A percentile compares a stretch with the other conserved stretches of the same genome.
phyloP scores from a whole-genome alignment of 31 red algal genomes.

The Bonnemaisonia californica region DNA sequence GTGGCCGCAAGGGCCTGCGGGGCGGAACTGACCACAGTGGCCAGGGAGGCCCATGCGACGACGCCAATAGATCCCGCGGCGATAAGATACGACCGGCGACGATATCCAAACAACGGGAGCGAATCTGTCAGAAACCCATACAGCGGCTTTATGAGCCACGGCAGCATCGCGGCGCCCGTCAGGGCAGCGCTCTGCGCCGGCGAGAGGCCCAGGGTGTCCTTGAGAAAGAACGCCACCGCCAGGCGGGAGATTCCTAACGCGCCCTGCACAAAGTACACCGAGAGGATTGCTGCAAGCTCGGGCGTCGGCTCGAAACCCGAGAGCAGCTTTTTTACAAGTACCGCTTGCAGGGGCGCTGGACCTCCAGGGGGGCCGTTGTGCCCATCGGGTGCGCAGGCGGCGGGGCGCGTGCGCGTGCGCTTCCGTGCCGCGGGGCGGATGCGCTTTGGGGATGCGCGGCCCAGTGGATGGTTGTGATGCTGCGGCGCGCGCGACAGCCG shows the following conservation, averaged over 20 bases:
- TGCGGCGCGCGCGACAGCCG: too few species aligned
- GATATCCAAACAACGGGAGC: constrained; percentile 90
- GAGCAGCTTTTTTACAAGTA: constrained; percentile 19
- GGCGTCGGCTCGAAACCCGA: constrained; percentile 67
- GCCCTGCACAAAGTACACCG: constrained; percentile 95
- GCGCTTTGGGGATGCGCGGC: too few species aligned
- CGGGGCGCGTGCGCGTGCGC: too few species aligned
- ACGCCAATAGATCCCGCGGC: constrained; percentile 72
- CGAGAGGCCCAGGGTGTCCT: constrained; percentile 76
- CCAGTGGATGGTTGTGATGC: too few species aligned
- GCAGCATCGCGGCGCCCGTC: constrained; percentile 73
- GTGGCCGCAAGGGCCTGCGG: constrained; percentile 30
- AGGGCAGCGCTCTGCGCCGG: constrained; percentile 78
- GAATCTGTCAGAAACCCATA: constrained; percentile 93
- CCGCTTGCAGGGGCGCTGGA: too few species aligned
- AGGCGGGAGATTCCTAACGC: constrained; percentile 92
- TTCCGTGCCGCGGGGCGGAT: too few species aligned
- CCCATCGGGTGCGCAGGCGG: too few species aligned
- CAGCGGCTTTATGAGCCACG: constrained; percentile 95
- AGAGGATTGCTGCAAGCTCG: constrained; percentile 84
- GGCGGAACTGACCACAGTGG: constrained; percentile 63
- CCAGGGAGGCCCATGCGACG: constrained; percentile 65
- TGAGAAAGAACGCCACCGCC: constrained; percentile 90
- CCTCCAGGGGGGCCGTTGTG: too few species aligned
- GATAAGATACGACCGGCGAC: constrained; percentile 79